phyloP scores from a whole-genome alignment of 2,329 filamentous ascomycete species.

The Fusarium sp. region DNA sequence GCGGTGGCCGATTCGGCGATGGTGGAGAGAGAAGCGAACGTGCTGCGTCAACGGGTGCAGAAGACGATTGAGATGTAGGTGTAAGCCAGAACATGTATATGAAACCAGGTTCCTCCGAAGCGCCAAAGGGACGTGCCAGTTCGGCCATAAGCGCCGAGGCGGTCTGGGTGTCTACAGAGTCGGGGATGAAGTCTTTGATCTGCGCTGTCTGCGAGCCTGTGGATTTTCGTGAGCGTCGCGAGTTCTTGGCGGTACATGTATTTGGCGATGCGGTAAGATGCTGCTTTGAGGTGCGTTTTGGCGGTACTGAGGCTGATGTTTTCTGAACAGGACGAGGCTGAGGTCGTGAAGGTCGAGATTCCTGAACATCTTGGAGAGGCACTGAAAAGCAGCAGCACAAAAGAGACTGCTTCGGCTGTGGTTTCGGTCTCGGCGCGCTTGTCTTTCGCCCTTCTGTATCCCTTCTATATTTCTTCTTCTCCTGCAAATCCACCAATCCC shows the following conservation, averaged over 20 bases:
- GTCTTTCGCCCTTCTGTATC: slow-evolving; percentile 43
- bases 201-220: slow-evolving; percentile 48
- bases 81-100: slow-evolving; percentile 99
- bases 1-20: slow-evolving; percentile 50
- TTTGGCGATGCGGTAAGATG: slow-evolving; percentile 29
- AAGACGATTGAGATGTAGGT: slow-evolving; percentile 60
- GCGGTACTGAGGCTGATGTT: slow-evolving; percentile 38
- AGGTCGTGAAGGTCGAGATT: slow-evolving; percentile 56
- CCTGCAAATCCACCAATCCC: slow-evolving; percentile 76
- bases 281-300: slow-evolving; percentile 31
- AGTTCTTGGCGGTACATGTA: slow-evolving; percentile 48
- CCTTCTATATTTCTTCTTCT: slow-evolving; percentile 47
- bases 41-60: slow-evolving; percentile 69
- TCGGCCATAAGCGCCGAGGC: slow-evolving; percentile 80
- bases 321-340: slow-evolving; percentile 60
- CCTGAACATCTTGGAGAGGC: slow-evolving; percentile 58
- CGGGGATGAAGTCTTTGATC: slow-evolving; percentile 71
- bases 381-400: slow-evolving; percentile 65
- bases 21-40: slow-evolving; percentile 69
- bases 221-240: slow-evolving; percentile 48
- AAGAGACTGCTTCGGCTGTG: slow-evolving; percentile 45
- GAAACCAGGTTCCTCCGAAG: slow-evolving; percentile 85
- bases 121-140: slow-evolving; percentile 73
- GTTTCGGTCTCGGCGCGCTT: slow-evolving; percentile 29
- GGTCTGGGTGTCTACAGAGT: slow-evolving; percentile 72